These are phyloP conservation scores for Orobanche coerulescens DNA, from an alignment of 257 asterid genomes.

Conservation along the genomic window DNA sequence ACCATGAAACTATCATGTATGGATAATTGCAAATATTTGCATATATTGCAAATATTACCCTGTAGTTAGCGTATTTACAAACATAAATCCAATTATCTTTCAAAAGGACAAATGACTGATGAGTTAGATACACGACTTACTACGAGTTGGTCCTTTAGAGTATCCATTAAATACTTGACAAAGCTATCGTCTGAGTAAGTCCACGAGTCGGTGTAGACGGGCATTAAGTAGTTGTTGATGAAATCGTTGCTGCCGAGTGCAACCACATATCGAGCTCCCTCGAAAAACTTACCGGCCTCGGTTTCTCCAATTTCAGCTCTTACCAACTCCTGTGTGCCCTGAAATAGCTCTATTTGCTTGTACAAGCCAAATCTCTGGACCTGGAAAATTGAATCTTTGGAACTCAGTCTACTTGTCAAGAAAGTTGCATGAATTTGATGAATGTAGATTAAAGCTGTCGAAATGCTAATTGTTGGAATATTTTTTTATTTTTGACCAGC, in stretches of 20 bases:
- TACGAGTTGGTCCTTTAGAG: slow-evolving; percentile 46
- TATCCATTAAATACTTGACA: slow-evolving; percentile 51
- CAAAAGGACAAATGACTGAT: too few relatives aligned
- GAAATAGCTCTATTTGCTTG: slow-evolving; percentile 77
- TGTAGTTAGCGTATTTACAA: too few relatives aligned
- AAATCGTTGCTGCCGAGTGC: slow-evolving; percentile 90
- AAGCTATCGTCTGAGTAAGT: slow-evolving; percentile 49
- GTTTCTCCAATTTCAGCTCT: slow-evolving; percentile 41
- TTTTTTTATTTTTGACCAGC: too few relatives aligned
- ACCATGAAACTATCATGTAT: background rate
- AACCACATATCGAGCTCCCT: slow-evolving; percentile 58
- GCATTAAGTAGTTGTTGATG: slow-evolving; percentile 92
- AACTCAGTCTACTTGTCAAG: background rate
- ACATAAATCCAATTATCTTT: too few relatives aligned
- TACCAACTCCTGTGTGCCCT: slow-evolving; percentile 59
- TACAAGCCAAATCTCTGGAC: slow-evolving; percentile 55
- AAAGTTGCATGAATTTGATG: background rate
- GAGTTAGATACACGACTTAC: slow-evolving; percentile 28
- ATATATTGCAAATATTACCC: too few relatives aligned
- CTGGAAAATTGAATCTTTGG: slow-evolving; percentile 26
- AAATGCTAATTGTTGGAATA: too few relatives aligned
- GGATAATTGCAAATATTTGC: too few relatives aligned
- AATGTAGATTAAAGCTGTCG: too few relatives aligned
- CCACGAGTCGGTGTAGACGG: slow-evolving; percentile 70
- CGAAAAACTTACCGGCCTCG: slow-evolving; percentile 51